phyloP scores from a whole-genome alignment of 2,329 filamentous ascomycete genomes.

The Pseudogymnoascus sp. region DNA sequence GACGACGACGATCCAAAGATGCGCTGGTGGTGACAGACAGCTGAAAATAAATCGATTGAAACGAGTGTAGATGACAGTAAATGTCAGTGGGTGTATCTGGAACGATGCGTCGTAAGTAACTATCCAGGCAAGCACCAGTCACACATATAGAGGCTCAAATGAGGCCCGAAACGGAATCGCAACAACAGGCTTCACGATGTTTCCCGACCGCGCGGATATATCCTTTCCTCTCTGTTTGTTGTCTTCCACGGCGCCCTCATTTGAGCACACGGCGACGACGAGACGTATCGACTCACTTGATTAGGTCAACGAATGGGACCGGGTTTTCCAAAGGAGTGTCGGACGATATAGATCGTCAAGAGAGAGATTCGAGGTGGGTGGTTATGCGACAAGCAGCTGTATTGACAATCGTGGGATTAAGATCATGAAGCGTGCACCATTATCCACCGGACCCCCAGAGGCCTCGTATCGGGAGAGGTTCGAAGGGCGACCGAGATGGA shows the following conservation, averaged over 20 bases:
- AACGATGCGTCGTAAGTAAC: conserved; percentile 15
- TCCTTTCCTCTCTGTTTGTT: not conserved
- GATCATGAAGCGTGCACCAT: conserved; percentile 5
- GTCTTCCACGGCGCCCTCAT: conserved; percentile 3
- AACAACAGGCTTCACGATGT: not conserved
- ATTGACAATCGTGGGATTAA: not conserved
- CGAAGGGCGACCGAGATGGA: not conserved
- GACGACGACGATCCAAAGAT: not conserved
- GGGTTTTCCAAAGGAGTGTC: conserved; percentile 27
- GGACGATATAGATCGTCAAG: conserved; percentile 11
- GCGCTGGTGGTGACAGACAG: not conserved
- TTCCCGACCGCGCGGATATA: not conserved
- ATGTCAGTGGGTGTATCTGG: conserved; percentile 30
- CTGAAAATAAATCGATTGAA: conserved; percentile 30
- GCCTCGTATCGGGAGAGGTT: not conserved
- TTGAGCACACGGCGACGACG: conserved; percentile 11
- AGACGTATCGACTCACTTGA: conserved; percentile 20
- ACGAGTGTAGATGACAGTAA: conserved; percentile 53
- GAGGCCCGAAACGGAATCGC: not conserved
- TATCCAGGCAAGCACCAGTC: not conserved
- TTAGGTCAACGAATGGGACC: conserved; percentile 21
- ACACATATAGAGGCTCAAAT: not conserved
- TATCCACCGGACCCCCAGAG: not conserved
- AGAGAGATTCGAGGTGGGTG: not conserved
- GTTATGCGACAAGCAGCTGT: not conserved